Conservation (phyloP, 345 rosid genomes). For the Chamaenerion angustifolium region DNA sequence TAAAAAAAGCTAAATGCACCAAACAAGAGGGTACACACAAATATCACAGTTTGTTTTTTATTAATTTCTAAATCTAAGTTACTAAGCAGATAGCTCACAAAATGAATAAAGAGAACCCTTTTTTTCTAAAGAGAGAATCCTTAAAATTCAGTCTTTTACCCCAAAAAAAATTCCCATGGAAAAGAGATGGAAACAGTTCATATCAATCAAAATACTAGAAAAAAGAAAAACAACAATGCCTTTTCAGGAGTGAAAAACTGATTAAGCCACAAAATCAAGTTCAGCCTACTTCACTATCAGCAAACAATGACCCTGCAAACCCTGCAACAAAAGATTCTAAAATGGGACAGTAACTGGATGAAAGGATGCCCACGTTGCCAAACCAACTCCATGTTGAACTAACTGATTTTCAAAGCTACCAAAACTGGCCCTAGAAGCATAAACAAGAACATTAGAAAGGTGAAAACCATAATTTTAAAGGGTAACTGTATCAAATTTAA, state of each 20-base stretch:
- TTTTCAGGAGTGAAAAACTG: background rate
- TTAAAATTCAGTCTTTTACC: too few species aligned
- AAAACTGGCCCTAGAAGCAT: constrained; percentile 17
- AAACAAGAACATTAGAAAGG: constrained; percentile 8
- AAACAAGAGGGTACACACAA: too few species aligned
- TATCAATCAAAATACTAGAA: too few species aligned
- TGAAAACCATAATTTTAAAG: constrained; percentile 1
- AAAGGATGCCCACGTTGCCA: background rate
- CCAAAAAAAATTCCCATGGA: too few species aligned
- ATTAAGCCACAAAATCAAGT: background rate
- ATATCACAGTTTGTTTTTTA: too few species aligned
- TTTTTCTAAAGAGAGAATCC: too few species aligned
- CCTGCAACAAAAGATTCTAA: constrained; percentile 10
- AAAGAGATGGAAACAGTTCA: too few species aligned
- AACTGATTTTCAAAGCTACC: constrained; percentile 15
- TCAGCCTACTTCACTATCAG: background rate
- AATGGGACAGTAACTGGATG: background rate
- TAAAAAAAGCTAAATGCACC: too few species aligned
- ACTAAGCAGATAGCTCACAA: too few species aligned
- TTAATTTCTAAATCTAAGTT: too few species aligned
- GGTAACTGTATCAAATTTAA: background rate
- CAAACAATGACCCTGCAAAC: constrained; percentile 5
- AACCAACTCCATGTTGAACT: constrained; percentile 14
- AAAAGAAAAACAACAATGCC: too few species aligned
- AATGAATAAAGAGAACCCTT: too few species aligned